These are phyloP conservation scores for Talaromyces nanjingensis DNA, from an alignment of 495 filamentous ascomycete species.

Conservation along the genomic window DNA sequence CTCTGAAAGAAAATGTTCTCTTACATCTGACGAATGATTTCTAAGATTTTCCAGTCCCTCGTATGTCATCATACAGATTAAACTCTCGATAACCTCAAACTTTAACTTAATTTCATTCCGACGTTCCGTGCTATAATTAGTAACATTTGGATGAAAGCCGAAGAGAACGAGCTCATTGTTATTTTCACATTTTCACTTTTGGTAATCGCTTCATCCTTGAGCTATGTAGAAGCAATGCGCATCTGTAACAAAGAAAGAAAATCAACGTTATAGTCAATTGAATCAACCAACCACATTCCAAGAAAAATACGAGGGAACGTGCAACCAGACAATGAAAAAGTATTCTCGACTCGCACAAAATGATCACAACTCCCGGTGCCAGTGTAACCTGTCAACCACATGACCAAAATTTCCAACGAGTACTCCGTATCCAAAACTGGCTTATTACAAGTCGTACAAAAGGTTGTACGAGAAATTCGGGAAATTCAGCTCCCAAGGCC, in stretches of 20 bases:
- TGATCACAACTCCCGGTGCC: neutral
- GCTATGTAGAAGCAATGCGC: no score
- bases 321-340: neutral
- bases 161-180: neutral
- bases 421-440: no score
- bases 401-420: neutral
- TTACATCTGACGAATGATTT: neutral
- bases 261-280: neutral
- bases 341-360: neutral
- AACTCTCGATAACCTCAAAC: neutral
- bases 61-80: neutral
- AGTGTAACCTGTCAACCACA: neutral
- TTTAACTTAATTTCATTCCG: neutral
- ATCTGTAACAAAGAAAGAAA: neutral
- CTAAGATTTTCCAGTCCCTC: neutral
- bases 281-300: neutral
- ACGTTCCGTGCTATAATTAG: neutral
- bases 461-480: neutral
- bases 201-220: neutral
- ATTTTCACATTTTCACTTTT: neutral
- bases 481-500: neutral
- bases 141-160: neutral
- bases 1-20: neutral
- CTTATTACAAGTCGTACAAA: neutral
- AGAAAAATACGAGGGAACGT: neutral